Evolutionary conservation across 106 monocot genomes (phyloP).

Genomic region (Dendrobium huoshanense): DNA sequence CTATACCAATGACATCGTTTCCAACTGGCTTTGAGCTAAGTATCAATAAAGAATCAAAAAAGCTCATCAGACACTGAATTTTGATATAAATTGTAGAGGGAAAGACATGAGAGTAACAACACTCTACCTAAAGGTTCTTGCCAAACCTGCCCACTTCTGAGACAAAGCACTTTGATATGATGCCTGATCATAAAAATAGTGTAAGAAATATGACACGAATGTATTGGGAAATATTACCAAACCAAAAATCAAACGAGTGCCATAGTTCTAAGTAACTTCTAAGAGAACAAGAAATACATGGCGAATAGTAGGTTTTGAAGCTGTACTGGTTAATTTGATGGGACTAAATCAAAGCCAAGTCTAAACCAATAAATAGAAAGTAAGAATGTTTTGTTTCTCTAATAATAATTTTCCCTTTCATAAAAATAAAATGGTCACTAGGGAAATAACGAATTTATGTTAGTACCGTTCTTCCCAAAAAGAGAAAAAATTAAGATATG

Average conservation of each 20-base stretch:
- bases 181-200: not conserved
- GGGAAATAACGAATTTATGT: no score
- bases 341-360: not conserved
- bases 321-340: not conserved
- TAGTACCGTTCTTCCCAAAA: no score
- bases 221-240: not conserved
- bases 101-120: not conserved
- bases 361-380: not conserved
- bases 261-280: not conserved
- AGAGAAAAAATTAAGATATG: no score
- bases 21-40: constrained; percentile 55
- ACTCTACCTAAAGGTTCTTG: constrained; percentile 9
- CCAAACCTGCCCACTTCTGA: constrained; percentile 9
- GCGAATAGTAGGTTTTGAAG: not conserved
- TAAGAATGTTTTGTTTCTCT: no score
- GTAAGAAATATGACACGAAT: not conserved
- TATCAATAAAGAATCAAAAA: not conserved
- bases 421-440: no score
- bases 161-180: not conserved
- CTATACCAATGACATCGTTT: constrained; percentile 63
- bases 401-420: no score
- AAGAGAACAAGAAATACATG: not conserved
- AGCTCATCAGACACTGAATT: not conserved
- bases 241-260: not conserved
- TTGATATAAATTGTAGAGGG: not conserved